These are phyloP conservation scores for Calocybe cyanea DNA, from an alignment of 768 basidiomycete genomes.

Conservation along the genomic window DNA sequence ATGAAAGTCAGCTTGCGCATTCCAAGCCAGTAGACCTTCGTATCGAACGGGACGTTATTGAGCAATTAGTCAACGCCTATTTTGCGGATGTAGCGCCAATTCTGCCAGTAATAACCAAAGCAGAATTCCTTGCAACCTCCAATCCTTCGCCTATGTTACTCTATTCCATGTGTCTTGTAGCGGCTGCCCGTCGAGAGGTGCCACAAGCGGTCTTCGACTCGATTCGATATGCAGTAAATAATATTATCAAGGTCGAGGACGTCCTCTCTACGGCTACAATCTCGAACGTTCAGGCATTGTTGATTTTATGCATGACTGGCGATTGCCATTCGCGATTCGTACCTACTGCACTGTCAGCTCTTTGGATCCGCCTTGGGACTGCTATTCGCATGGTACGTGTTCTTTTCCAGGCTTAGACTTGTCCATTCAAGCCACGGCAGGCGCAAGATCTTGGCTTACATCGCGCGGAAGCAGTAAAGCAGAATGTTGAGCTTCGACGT, in stretches of 20 bases:
- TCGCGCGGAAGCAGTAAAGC: constrained; percentile 82
- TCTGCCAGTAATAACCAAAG: constrained; percentile 83
- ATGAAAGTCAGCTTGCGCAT: constrained; percentile 51
- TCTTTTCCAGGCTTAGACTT: constrained; percentile 1
- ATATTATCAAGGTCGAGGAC: constrained; percentile 84
- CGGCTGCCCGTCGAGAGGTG: constrained; percentile 80
- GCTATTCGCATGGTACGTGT: constrained; percentile 85
- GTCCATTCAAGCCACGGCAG: constrained; percentile 32
- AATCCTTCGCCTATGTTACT: constrained; percentile 79
- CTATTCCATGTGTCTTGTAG: constrained; percentile 92
- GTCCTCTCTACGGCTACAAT: constrained; percentile 84
- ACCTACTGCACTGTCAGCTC: constrained; percentile 77
- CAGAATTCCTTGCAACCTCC: constrained; percentile 77
- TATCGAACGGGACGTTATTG: constrained; percentile 74
- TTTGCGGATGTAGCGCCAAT: constrained; percentile 87
- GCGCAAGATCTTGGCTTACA: constrained; percentile 97
- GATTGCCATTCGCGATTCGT: constrained; percentile 91
- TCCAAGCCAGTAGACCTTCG: constrained; percentile 67
- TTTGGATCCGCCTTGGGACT: constrained; percentile 83
- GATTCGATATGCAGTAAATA: constrained; percentile 83
- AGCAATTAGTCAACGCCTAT: constrained; percentile 86
- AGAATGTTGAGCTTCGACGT: constrained; percentile 81
- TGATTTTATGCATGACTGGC: constrained; percentile 83
- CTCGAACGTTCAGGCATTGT: constrained; percentile 81
- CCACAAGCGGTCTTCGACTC: constrained; percentile 87